These are phyloP conservation scores for Triticum dicoccoides DNA, from an alignment of 176 grass and related monocot species.

Conservation along the genomic window DNA sequence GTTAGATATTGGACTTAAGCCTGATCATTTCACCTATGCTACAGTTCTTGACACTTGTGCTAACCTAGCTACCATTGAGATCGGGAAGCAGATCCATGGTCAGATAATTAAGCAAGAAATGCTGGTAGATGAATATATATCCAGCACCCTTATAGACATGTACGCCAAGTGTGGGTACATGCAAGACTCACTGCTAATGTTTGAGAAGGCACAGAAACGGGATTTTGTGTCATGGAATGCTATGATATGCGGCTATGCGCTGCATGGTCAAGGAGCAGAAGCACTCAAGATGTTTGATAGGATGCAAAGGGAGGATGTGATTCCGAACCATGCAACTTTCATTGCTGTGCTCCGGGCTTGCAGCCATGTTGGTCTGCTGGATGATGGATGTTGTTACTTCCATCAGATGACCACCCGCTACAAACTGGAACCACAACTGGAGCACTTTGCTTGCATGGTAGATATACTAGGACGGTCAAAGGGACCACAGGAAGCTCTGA, in stretches of 20 bases:
- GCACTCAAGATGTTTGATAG: conserved; percentile 78
- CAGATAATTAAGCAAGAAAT: conserved; percentile 79
- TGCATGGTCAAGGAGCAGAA: conserved; percentile 70
- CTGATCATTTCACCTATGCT: conserved; percentile 79
- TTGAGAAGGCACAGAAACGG: conserved; percentile 54
- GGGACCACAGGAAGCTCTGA: conserved; percentile 57
- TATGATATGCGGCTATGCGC: conserved; percentile 82
- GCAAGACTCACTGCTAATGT: conserved; percentile 55
- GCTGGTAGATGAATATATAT: conserved; percentile 74
- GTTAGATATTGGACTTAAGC: conserved; percentile 52
- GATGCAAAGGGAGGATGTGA: conserved; percentile 76
- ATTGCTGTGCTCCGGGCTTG: conserved; percentile 82
- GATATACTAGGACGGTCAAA: conserved; percentile 80
- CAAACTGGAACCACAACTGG: conserved; percentile 71
- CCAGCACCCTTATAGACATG: conserved; percentile 81
- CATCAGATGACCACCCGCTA: conserved; percentile 58
- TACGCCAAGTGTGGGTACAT: conserved; percentile 80
- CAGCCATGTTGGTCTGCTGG: conserved; percentile 69
- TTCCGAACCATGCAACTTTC: conserved; percentile 80
- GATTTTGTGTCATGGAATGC: conserved; percentile 90
- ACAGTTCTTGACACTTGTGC: conserved; percentile 78
- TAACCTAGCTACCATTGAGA: conserved; percentile 71
- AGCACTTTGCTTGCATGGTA: conserved; percentile 89
- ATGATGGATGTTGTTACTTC: conserved; percentile 68
- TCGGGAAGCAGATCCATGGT: conserved; percentile 76